phyloP scores from a whole-genome alignment of 2,329 filamentous ascomycete species.

The Botrytis porri region DNA sequence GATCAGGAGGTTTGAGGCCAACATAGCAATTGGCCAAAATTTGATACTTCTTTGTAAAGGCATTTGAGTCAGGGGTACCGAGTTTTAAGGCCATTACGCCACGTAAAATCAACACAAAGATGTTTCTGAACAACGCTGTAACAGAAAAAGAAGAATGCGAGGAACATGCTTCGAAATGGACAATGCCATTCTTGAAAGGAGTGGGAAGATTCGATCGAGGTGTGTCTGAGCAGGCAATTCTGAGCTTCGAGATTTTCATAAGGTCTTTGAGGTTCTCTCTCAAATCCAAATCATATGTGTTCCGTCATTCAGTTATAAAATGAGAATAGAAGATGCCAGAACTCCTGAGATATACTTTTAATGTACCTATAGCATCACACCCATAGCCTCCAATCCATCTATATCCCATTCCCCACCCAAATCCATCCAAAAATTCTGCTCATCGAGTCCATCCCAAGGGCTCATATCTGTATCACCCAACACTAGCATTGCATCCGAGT shows the following conservation, averaged over 20 bases:
- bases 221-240: background rate
- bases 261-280: background rate
- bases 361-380: background rate
- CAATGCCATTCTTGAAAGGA: background rate
- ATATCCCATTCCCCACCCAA: constrained; percentile 1
- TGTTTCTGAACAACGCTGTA: background rate
- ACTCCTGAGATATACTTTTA: background rate
- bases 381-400: background rate
- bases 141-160: background rate
- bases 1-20: background rate
- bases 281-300: background rate
- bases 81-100: background rate
- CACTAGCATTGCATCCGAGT: background rate
- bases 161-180: background rate
- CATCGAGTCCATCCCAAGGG: background rate
- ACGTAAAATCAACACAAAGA: background rate
- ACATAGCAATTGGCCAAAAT: too few species aligned
- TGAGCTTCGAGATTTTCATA: background rate
- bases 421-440: constrained; percentile 4
- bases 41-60: background rate
- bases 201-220: background rate
- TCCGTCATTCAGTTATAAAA: background rate
- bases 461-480: background rate
- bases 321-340: background rate
- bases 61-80: background rate